phyloP scores from a whole-genome alignment of 148 eudicot genomes.

The Camellia granthamiana region DNA sequence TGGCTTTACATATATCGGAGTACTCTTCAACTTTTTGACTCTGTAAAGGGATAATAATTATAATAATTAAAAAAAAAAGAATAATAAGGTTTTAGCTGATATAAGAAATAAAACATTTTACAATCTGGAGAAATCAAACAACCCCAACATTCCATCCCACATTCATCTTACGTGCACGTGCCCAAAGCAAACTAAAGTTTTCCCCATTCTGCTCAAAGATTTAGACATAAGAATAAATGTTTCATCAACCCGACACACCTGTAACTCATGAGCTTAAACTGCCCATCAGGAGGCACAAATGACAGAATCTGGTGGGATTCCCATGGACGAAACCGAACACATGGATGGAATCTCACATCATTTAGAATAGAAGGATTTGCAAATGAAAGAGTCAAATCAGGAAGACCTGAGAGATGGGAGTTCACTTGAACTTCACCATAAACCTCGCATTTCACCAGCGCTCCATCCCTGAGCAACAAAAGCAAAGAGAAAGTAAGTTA shows the following conservation, averaged over 20 bases:
- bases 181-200: neutral
- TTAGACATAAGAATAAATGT: too few species aligned
- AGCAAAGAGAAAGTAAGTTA: conserved; percentile 17
- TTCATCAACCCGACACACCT: conserved; percentile 42
- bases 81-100: neutral
- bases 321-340: conserved; percentile 95
- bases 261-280: conserved; percentile 97
- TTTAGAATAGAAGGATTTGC: conserved; percentile 75
- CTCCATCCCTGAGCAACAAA: conserved; percentile 66
- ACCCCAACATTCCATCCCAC: neutral
- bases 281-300: conserved; percentile 96
- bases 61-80: neutral
- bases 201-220: neutral
- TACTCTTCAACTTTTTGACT: conserved; percentile 79
- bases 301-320: conserved; percentile 81
- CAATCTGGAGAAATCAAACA: neutral
- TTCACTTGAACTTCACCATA: conserved; percentile 93
- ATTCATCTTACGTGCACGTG: neutral
- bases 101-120: neutral
- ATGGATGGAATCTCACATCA: conserved; percentile 94
- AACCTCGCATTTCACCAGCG: conserved; percentile 85
- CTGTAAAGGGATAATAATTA: conserved; percentile 29
- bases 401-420: conserved; percentile 83
- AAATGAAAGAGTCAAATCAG: conserved; percentile 85
- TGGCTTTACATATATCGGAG: conserved; percentile 91